A percentile compares a stretch with the other conserved stretches of the same genome.
Evolutionary conservation across 345 rosid genomes (phyloP).

Genomic region (Punica granatum): DNA sequence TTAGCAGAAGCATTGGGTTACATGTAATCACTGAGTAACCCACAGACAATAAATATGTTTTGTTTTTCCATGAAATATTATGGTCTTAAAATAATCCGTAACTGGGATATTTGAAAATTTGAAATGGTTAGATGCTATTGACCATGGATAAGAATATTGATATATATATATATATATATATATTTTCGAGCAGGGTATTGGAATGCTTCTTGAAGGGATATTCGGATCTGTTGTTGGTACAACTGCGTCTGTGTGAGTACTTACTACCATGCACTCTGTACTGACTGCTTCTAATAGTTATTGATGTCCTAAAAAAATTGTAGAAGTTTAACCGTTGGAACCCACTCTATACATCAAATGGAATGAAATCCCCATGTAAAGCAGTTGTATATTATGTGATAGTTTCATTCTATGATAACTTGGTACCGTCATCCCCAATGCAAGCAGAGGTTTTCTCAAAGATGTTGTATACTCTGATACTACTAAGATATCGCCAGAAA

Average conservation of each 20-base stretch:
- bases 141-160: conserved; percentile 1
- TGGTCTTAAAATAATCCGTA: not conserved
- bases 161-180: no score
- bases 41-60: not conserved
- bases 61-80: not conserved
- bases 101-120: no score
- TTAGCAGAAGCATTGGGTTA: conserved; percentile 82
- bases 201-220: conserved; percentile 77
- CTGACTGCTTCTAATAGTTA: no score
- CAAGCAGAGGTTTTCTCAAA: not conserved
- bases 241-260: conserved; percentile 88
- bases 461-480: not conserved
- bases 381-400: no score
- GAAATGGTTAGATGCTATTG: not conserved
- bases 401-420: not conserved
- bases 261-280: not conserved
- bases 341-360: no score
- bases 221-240: conserved; percentile 81
- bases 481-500: not conserved
- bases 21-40: conserved; percentile 38
- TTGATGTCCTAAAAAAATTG: no score
- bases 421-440: not conserved
- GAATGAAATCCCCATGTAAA: no score
- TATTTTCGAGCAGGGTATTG: conserved; percentile 49
- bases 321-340: no score